A percentile compares a stretch with the other conserved stretches of the same genome.
Conservation (phyloP, 768 basidiomycete genomes). For the Pholiota microspora region DNA sequence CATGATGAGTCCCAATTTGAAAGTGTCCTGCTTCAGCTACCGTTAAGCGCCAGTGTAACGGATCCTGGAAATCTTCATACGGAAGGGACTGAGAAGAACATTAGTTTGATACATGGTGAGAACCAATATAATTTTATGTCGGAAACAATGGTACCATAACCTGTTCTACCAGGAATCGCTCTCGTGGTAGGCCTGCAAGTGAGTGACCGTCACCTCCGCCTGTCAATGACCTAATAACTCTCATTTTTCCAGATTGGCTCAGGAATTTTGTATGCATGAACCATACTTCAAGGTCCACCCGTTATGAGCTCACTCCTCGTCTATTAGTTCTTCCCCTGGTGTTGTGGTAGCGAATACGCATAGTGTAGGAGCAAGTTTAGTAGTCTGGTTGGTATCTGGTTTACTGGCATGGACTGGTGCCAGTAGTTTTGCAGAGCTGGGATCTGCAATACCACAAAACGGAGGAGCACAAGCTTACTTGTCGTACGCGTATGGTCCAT, state of each 20-base stretch:
- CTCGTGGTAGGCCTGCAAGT: constrained; percentile 83
- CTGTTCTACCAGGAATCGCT: constrained; percentile 63
- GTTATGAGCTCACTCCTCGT: background rate
- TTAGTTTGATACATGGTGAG: constrained; percentile 76
- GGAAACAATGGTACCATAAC: background rate
- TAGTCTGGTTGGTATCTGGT: constrained; percentile 84
- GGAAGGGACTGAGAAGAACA: constrained; percentile 63
- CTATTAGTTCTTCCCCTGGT: constrained; percentile 81
- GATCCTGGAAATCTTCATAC: constrained; percentile 55
- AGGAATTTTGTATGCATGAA: constrained; percentile 76
- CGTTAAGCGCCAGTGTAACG: constrained; percentile 73
- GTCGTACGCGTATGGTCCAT: constrained; percentile 83
- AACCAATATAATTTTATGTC: constrained; percentile 4
- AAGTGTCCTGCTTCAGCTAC: constrained; percentile 37
- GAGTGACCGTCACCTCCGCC: constrained; percentile 11
- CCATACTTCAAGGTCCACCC: background rate
- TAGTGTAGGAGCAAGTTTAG: constrained; percentile 85
- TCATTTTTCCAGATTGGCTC: constrained; percentile 67
- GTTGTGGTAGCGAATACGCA: constrained; percentile 87
- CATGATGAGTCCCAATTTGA: background rate
- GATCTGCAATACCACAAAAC: constrained; percentile 81
- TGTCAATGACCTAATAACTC: background rate
- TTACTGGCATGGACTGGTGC: constrained; percentile 94
- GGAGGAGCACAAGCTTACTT: constrained; percentile 80
- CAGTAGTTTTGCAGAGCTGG: constrained; percentile 90